phyloP scores from a whole-genome alignment of 2,329 filamentous ascomycete genomes.

The Sphaerulina populicola region DNA sequence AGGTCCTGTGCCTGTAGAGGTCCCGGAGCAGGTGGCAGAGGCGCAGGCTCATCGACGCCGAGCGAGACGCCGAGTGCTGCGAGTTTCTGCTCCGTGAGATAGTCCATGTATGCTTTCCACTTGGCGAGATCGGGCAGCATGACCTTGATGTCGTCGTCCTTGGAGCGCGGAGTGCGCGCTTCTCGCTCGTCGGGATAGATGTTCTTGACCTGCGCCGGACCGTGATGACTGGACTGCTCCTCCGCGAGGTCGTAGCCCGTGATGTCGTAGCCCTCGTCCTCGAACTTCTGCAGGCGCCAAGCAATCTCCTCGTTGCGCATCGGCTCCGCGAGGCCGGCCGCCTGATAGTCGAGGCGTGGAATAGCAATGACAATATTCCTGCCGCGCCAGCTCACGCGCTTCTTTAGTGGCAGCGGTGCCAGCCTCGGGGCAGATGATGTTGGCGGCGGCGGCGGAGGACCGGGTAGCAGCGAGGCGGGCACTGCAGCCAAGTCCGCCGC shows the following conservation, averaged over 20 bases:
- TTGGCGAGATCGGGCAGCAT: conserved; percentile 62
- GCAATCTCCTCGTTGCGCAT: conserved; percentile 47
- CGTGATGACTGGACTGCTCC: conserved; percentile 23
- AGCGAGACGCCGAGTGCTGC: conserved; percentile 81
- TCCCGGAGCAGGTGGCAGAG: conserved; percentile 34
- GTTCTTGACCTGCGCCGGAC: conserved; percentile 52
- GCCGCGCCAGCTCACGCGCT: conserved; percentile 40
- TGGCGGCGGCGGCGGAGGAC: not conserved
- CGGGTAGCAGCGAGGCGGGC: conserved; percentile 3
- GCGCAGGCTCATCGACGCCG: conserved; percentile 57
- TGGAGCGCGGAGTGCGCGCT: conserved; percentile 12
- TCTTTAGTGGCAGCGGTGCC: conserved; percentile 35
- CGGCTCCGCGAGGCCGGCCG: conserved; percentile 37
- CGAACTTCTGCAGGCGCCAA: conserved; percentile 57
- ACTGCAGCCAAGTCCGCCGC: not conserved
- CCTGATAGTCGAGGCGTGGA: conserved; percentile 37
- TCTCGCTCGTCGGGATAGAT: conserved; percentile 56
- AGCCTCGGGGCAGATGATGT: conserved; percentile 16
- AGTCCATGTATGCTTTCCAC: conserved; percentile 72
- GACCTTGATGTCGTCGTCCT: conserved; percentile 52
- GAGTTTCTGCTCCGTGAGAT: conserved; percentile 82
- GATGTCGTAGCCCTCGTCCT: conserved; percentile 60
- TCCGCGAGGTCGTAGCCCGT: conserved; percentile 59
- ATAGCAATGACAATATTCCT: conserved; percentile 42
- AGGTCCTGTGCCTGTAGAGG: conserved; percentile 39